Conservation (phyloP, 176 grass and related monocot species). For the Stipa capillata region DNA sequence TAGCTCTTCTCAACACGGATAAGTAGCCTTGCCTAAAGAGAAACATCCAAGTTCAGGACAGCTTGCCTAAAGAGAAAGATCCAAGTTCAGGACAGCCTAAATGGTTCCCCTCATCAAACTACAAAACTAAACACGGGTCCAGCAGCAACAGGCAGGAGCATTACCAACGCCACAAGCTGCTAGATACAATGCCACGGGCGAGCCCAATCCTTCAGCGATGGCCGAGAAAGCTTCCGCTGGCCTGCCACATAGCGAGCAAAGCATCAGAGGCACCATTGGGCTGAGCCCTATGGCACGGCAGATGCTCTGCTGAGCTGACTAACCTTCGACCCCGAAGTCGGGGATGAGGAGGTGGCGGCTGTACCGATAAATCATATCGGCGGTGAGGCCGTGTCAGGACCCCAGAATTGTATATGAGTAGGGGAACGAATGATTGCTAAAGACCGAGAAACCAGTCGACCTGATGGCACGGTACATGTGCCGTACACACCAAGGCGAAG, state of each 20-base stretch:
- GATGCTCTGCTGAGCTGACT: background rate
- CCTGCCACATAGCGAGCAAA: conserved; percentile 16
- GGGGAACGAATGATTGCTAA: too few relatives aligned
- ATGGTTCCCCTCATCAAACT: background rate
- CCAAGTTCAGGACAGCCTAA: background rate
- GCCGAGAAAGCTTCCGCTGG: conserved; percentile 57
- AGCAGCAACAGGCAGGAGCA: background rate
- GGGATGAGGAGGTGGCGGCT: conserved; percentile 87
- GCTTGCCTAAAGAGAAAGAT: background rate
- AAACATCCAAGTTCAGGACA: too few relatives aligned
- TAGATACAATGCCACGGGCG: conserved; percentile 76
- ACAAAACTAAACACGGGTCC: background rate
- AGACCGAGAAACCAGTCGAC: too few relatives aligned
- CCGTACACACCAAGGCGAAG: too few relatives aligned
- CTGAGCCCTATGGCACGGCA: background rate
- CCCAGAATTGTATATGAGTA: too few relatives aligned
- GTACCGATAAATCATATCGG: conserved; percentile 74
- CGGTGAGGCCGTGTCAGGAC: conserved; percentile 35
- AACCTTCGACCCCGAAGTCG: conserved; percentile 85
- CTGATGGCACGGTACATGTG: too few relatives aligned
- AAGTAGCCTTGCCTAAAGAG: too few relatives aligned
- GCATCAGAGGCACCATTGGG: background rate
- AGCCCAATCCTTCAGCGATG: conserved; percentile 88
- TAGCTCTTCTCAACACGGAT: background rate
- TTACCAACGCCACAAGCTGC: conserved; percentile 88